phyloP scores from a whole-genome alignment of 2,329 filamentous ascomycete species.

The Pezicula neosporulosa region DNA sequence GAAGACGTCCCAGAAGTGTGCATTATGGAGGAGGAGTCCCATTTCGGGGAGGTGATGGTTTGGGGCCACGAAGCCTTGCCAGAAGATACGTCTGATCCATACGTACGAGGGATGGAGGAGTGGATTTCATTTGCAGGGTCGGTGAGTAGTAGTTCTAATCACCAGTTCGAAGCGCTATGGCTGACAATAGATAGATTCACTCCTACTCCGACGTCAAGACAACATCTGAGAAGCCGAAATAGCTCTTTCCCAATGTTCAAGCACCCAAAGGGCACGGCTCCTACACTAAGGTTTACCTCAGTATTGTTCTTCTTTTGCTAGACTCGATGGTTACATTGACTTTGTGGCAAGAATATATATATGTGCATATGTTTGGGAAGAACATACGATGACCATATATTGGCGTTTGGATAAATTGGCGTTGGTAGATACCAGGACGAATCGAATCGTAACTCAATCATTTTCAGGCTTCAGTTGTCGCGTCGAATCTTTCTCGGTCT shows the following conservation, averaged over 20 bases:
- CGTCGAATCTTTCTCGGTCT: background rate
- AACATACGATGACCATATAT: constrained; percentile 1
- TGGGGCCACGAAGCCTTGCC: constrained; percentile 76
- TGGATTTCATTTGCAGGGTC: constrained; percentile 73
- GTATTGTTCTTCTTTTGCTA: too few relatives aligned
- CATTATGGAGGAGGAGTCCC: constrained; percentile 58
- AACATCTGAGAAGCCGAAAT: background rate
- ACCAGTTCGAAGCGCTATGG: background rate
- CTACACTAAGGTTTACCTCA: too few relatives aligned
- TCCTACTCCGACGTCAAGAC: constrained; percentile 8
- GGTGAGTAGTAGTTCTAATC: constrained; percentile 36
- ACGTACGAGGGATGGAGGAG: constrained; percentile 72
- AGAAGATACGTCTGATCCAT: constrained; percentile 61
- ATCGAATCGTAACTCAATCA: background rate
- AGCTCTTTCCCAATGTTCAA: too few relatives aligned
- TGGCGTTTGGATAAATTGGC: background rate
- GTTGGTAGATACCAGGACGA: constrained; percentile 10
- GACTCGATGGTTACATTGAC: too few relatives aligned
- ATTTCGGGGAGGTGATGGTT: constrained; percentile 73
- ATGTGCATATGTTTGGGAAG: background rate
- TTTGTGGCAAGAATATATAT: too few relatives aligned
- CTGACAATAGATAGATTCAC: constrained; percentile 10
- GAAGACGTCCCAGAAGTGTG: constrained; percentile 47
- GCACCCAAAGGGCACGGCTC: too few relatives aligned
- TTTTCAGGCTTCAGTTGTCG: background rate